Evolutionary conservation across 305 asterid species (phyloP).

Genomic region (Lippia alba): DNA sequence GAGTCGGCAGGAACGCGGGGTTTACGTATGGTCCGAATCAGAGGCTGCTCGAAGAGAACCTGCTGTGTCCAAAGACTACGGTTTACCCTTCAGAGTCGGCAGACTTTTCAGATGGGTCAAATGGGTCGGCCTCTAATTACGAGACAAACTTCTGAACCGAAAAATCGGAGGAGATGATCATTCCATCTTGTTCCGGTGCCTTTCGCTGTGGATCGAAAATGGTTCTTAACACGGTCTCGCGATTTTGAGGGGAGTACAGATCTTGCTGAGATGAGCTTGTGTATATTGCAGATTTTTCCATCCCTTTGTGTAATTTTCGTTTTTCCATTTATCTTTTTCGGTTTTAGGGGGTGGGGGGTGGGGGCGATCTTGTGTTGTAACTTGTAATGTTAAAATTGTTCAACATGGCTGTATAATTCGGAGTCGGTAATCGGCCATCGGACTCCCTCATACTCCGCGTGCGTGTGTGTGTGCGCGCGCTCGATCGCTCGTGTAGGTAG

Average conservation of each 20-base stretch:
- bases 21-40: conserved; percentile 87
- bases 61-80: conserved; percentile 81
- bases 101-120: conserved; percentile 91
- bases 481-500: not conserved
- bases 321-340: not conserved
- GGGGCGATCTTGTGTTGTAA: not conserved
- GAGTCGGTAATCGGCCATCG: not conserved
- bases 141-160: not conserved
- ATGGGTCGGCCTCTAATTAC: conserved; percentile 76
- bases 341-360: conserved; percentile 9
- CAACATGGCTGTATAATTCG: not conserved
- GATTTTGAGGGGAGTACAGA: conserved; percentile 38
- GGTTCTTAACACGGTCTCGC: conserved; percentile 1
- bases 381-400: not conserved
- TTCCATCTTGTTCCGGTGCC: not conserved
- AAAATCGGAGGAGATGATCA: not conserved
- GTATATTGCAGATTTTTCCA: conserved; percentile 47
- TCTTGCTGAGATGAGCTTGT: conserved; percentile 47
- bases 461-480: not conserved
- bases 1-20: conserved; percentile 91
- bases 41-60: conserved; percentile 97
- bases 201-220: not conserved
- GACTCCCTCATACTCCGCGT: not conserved
- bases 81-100: conserved; percentile 84
- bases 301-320: not conserved